phyloP scores from a whole-genome alignment of 805 yeast species.

The Barnettozyma wickerhamii region DNA sequence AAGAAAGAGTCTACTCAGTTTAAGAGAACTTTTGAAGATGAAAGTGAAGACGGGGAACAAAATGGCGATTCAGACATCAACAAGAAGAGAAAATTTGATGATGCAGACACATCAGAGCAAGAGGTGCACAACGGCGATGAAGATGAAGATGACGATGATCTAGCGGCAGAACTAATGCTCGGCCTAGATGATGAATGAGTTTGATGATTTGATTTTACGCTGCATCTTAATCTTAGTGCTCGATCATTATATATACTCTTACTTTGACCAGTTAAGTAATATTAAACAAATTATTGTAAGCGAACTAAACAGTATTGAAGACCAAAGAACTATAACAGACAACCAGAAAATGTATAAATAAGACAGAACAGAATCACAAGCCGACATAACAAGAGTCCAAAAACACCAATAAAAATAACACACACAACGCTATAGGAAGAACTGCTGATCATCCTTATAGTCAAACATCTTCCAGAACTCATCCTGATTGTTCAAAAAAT shows the following conservation, averaged over 20 bases:
- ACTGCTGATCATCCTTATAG: constrained; percentile 24
- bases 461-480: constrained; percentile 27
- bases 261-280: no score
- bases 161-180: constrained; percentile 29
- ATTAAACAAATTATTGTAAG: no score
- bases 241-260: no score
- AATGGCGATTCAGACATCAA: constrained; percentile 28
- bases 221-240: no score
- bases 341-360: no score
- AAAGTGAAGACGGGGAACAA: constrained; percentile 13
- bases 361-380: no score
- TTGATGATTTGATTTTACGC: background rate
- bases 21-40: constrained; percentile 7
- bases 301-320: no score
- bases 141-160: constrained; percentile 26
- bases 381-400: background rate
- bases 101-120: constrained; percentile 5
- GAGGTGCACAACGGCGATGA: constrained; percentile 20
- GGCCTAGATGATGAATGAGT: constrained; percentile 22
- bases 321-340: no score
- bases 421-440: constrained; percentile 14
- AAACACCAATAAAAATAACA: background rate
- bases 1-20: no score
- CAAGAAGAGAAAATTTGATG: constrained; percentile 28
- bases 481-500: constrained; percentile 12